Evolutionary conservation across 768 basidiomycete genomes (phyloP).

Genomic region (Cystofilobasidium capitatum): DNA sequence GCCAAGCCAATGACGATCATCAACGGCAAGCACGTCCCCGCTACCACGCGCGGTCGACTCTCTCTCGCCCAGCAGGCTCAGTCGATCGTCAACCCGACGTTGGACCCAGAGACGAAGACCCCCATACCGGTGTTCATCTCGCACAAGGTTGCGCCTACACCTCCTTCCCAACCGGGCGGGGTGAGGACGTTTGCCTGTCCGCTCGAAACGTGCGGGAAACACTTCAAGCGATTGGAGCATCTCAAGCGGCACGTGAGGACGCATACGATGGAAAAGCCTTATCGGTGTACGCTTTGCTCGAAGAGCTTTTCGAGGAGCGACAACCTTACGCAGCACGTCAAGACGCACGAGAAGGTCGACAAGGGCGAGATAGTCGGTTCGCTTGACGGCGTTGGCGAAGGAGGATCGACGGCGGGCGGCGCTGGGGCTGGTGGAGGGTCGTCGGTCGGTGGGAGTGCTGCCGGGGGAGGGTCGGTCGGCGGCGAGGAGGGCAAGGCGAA

Average conservation of each 20-base stretch:
- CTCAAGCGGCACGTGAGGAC: conserved; percentile 77
- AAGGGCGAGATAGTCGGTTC: conserved; percentile 24
- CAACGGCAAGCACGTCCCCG: background rate
- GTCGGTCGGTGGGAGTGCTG: too few species aligned
- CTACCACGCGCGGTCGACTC: conserved; percentile 2
- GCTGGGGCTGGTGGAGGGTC: background rate
- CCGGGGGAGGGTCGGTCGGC: too few species aligned
- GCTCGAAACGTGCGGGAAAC: conserved; percentile 66
- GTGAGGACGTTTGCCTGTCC: conserved; percentile 62
- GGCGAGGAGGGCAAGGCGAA: conserved; percentile 1
- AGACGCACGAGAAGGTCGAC: conserved; percentile 57
- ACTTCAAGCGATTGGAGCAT: conserved; percentile 89
- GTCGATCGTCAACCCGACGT: background rate
- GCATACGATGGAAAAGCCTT: conserved; percentile 82
- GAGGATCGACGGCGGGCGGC: background rate
- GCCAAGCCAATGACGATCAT: background rate
- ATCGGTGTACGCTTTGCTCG: conserved; percentile 59
- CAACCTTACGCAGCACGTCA: conserved; percentile 75
- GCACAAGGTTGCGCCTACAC: conserved; percentile 30
- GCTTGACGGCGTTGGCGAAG: background rate
- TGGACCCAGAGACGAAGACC: conserved; percentile 6
- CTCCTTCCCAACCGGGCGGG: conserved; percentile 20
- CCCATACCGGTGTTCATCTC: conserved; percentile 25
- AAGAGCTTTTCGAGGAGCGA: conserved; percentile 82
- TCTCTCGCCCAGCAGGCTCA: conserved; percentile 5